Conservation (phyloP, 805 yeast species). For the Hanseniaspora lachancei region DNA sequence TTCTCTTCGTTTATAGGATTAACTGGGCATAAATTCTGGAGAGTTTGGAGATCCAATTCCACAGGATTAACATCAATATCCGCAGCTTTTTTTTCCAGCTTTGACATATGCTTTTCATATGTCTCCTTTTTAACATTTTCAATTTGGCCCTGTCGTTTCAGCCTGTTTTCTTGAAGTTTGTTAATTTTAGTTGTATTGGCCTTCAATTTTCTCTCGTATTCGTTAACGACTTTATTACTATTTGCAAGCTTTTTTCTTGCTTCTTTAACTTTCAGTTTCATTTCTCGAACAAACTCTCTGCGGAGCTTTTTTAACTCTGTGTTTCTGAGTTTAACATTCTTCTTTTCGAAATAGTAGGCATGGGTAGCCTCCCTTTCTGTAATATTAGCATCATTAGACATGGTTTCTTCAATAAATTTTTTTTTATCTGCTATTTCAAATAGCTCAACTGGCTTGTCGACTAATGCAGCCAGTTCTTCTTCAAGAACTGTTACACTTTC, state of each 20-base stretch:
- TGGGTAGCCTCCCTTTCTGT: background rate
- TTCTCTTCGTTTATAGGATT: slow-evolving; percentile 37
- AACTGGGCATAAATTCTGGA: slow-evolving; percentile 66
- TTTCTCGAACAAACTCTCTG: background rate
- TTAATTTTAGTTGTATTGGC: background rate
- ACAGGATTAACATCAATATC: background rate
- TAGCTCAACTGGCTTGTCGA: background rate
- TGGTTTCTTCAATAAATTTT: background rate
- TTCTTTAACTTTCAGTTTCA: background rate
- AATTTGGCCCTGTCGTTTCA: background rate
- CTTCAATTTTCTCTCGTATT: background rate
- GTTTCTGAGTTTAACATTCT: background rate
- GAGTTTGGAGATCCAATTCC: slow-evolving; percentile 18
- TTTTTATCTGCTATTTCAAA: background rate
- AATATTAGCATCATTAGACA: background rate
- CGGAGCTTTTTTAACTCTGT: background rate
- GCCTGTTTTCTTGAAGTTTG: background rate
- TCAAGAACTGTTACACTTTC: background rate
- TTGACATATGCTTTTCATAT: background rate
- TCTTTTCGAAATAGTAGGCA: background rate
- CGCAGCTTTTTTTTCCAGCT: background rate
- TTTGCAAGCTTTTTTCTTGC: background rate
- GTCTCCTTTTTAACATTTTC: background rate
- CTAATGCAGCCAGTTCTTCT: too few relatives aligned
- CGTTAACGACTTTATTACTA: background rate